Evolutionary conservation across 345 rosid species (phyloP), one percentile per base, ranked within the genome.

Genomic region (Abelmoschus esculentus): DNA sequence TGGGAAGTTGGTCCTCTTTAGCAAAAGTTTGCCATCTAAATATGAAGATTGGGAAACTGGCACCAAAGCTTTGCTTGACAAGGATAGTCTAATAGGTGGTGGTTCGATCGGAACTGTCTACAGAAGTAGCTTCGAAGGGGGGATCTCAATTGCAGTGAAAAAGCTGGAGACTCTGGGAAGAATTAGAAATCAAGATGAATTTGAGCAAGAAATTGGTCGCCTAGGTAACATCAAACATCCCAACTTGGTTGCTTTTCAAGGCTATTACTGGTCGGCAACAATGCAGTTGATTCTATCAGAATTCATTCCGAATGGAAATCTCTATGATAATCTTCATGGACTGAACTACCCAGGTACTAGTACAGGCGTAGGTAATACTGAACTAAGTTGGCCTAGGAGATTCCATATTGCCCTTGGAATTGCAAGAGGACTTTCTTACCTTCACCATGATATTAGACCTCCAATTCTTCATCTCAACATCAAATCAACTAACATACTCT

Each of bases 1-100:
- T 0, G 97, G 99, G 49, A 95, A 95, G 82, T 80, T 95, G 75
- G 99, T 95, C 62, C 86, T 95, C 57, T 95, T 91, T 79, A 95
- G 97, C 86, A 91, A 91, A 86, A 95, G 77, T 66, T 74, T 95
- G 62, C 99, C 97, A 0, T 85, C 99, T 2, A 91, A 80, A 78
- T 91, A 91, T 65, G 99, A 95, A 87, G 99, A 95, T 70, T 91
- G 99, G 99, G 96, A 88, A 74, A 81, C 88, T 0, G 99, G 97
- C 38, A 88, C 96, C 36, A 95, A 88, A 79, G 90, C 96, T 63
- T 81, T 95, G 82, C 89, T 95, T 14, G 89, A 91, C 81, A 95
- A 95, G 86, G 99, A 95, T 28, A 80, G 86, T 40, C 76, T 91
- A 67, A 86, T 95, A 3, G 97, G 99, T 6, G 78, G 85, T 14